phyloP scores from a whole-genome alignment of 805 yeast genomes.

The Sungouiozyma intestinalis region DNA sequence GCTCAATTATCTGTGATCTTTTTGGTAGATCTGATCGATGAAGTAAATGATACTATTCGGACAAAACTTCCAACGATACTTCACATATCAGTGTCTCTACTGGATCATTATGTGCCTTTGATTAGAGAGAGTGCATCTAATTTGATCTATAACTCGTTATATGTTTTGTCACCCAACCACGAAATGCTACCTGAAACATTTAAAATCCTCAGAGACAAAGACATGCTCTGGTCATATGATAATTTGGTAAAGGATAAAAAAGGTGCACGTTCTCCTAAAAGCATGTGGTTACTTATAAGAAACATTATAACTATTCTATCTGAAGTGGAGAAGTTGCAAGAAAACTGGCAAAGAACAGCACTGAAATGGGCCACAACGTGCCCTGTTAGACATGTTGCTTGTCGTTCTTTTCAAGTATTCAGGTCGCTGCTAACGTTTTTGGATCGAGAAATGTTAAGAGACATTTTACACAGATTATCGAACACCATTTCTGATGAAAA shows the following conservation, averaged over 20 bases:
- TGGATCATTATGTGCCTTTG: slow-evolving; percentile 78
- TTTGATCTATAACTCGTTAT: slow-evolving; percentile 61
- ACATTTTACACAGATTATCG: slow-evolving; percentile 86
- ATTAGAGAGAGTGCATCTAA: slow-evolving; percentile 81
- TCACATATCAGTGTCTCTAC: slow-evolving; percentile 67
- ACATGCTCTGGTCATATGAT: slow-evolving; percentile 70
- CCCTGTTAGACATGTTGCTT: slow-evolving; percentile 93
- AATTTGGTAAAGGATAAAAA: slow-evolving; percentile 66
- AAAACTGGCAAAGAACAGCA: slow-evolving; percentile 77
- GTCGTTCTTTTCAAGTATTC: slow-evolving; percentile 89
- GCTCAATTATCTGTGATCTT: slow-evolving; percentile 84
- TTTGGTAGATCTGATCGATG: slow-evolving; percentile 66
- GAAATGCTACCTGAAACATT: slow-evolving; percentile 49
- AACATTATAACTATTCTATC: slow-evolving; percentile 50
- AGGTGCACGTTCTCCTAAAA: slow-evolving; percentile 76
- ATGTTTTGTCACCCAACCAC: slow-evolving; percentile 43
- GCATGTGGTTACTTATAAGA: slow-evolving; percentile 68
- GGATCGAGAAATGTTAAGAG: slow-evolving; percentile 82
- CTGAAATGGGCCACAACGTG: slow-evolving; percentile 95
- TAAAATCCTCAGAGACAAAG: slow-evolving; percentile 42
- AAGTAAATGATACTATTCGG: slow-evolving; percentile 52
- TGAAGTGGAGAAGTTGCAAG: slow-evolving; percentile 44
- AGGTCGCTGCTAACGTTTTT: slow-evolving; percentile 70
- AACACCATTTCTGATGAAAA: slow-evolving; percentile 88
- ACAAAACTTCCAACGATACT: slow-evolving; percentile 59